Percentiles rank a stretch among this genome's conserved stretches.
phyloP scores from a whole-genome alignment of 73 alveolate species.

The Tetrahymena thermophila region DNA sequence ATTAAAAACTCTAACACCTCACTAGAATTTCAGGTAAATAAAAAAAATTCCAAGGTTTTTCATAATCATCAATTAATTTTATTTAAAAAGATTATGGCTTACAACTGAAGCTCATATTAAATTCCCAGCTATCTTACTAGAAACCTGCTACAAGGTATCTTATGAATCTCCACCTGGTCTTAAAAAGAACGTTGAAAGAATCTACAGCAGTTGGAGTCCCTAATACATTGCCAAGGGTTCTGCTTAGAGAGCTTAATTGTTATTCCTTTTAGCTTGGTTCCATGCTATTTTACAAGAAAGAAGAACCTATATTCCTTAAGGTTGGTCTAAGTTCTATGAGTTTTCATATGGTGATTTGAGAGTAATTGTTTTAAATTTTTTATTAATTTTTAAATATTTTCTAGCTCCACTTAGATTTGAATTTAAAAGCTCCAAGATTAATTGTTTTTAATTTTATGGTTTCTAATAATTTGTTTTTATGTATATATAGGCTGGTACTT shows the following conservation, averaged over 20 bases:
- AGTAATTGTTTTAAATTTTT: slow-evolving; percentile 49
- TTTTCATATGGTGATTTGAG: slow-evolving; percentile 98
- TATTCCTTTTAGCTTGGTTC: slow-evolving; percentile 97
- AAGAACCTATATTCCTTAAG: slow-evolving; percentile 99
- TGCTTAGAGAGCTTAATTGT: slow-evolving; percentile 81
- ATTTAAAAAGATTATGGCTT: slow-evolving; percentile 82
- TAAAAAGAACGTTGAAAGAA: slow-evolving; percentile 96
- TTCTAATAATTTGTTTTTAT: background rate
- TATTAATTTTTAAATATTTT: background rate
- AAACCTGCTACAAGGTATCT: slow-evolving; percentile 93
- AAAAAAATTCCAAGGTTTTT: background rate
- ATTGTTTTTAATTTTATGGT: background rate
- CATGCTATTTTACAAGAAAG: slow-evolving; percentile 99
- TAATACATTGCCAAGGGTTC: slow-evolving; percentile 76
- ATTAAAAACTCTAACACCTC: slow-evolving; percentile 86
- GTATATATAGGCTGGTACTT: background rate
- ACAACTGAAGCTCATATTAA: slow-evolving; percentile 99
- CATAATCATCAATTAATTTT: background rate
- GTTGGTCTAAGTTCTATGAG: slow-evolving; percentile 99
- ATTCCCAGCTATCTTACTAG: slow-evolving; percentile 97
- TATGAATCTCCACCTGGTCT: slow-evolving; percentile 99
- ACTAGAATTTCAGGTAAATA: slow-evolving; percentile 75
- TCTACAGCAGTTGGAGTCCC: slow-evolving; percentile 79
- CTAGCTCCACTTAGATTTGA: background rate
- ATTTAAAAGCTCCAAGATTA: background rate